phyloP scores from a whole-genome alignment of 2,329 filamentous ascomycete species.

The Microdochium trichocladiopsis region DNA sequence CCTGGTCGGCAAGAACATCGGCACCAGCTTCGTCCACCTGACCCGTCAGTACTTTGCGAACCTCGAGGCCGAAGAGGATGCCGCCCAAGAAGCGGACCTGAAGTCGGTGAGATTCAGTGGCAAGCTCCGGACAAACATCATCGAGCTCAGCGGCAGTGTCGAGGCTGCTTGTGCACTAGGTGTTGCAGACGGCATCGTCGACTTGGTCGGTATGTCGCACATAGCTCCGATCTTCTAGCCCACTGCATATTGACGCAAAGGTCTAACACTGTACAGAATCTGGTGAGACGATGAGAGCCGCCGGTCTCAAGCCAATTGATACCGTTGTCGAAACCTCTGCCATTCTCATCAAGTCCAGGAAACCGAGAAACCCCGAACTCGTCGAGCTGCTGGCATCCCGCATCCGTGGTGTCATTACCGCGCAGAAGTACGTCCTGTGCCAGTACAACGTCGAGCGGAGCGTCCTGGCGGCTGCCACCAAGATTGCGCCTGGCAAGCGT shows the following conservation, averaged over 20 bases:
- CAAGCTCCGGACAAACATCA: constrained; percentile 80
- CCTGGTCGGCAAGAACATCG: constrained; percentile 85
- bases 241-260: constrained; percentile 1
- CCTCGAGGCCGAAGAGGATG: constrained; percentile 55
- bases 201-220: constrained; percentile 74
- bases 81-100: constrained; percentile 24
- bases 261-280: constrained; percentile 56
- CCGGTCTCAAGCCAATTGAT: constrained; percentile 87
- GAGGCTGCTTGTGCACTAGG: constrained; percentile 94
- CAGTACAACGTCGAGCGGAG: constrained; percentile 86
- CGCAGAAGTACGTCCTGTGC: constrained; percentile 89
- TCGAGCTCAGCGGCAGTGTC: constrained; percentile 92
- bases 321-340: constrained; percentile 86
- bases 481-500: constrained; percentile 87
- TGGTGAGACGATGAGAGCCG: constrained; percentile 95
- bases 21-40: constrained; percentile 89
- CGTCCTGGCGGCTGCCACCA: constrained; percentile 58
- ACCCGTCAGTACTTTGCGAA: constrained; percentile 76
- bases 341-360: constrained; percentile 85
- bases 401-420: constrained; percentile 90
- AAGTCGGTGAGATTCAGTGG: constrained; percentile 20
- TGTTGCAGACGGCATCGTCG: constrained; percentile 93
- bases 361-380: constrained; percentile 70
- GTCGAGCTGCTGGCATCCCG: constrained; percentile 79
- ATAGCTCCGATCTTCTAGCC: too few species aligned